phyloP scores from a whole-genome alignment of 345 rosid species.

The Arabis alpina region DNA sequence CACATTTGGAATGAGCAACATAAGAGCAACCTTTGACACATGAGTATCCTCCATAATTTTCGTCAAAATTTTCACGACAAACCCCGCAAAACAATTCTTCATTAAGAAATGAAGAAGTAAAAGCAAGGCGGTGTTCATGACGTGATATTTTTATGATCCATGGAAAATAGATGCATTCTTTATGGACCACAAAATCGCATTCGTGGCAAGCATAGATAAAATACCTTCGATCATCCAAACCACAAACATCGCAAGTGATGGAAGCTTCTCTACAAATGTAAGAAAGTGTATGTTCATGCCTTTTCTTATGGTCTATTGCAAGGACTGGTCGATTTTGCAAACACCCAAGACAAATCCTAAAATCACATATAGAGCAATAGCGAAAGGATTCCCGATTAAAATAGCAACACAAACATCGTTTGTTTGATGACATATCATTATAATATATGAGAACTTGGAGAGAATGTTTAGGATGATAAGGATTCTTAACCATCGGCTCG shows the following conservation, averaged over 20 bases:
- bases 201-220: background rate
- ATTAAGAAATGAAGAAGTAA: background rate
- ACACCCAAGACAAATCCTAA: background rate
- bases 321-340: background rate
- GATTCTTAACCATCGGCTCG: background rate
- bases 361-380: background rate
- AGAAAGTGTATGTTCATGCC: background rate
- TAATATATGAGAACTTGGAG: background rate
- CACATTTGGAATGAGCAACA: background rate
- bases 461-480: background rate
- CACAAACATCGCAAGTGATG: slow-evolving; percentile 8
- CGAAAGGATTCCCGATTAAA: background rate
- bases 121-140: slow-evolving; percentile 2
- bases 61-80: background rate
- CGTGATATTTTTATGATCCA: background rate
- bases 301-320: background rate
- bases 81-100: slow-evolving; percentile 7
- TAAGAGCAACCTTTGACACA: background rate
- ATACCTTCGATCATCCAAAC: background rate
- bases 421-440: too few relatives aligned
- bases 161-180: background rate
- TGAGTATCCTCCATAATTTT: slow-evolving; percentile 7
- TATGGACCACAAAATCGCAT: slow-evolving; percentile 5
- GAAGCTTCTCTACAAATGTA: background rate
- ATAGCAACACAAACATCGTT: background rate